phyloP scores from a whole-genome alignment of 768 basidiomycete species.

The Tricholoma terreum region DNA sequence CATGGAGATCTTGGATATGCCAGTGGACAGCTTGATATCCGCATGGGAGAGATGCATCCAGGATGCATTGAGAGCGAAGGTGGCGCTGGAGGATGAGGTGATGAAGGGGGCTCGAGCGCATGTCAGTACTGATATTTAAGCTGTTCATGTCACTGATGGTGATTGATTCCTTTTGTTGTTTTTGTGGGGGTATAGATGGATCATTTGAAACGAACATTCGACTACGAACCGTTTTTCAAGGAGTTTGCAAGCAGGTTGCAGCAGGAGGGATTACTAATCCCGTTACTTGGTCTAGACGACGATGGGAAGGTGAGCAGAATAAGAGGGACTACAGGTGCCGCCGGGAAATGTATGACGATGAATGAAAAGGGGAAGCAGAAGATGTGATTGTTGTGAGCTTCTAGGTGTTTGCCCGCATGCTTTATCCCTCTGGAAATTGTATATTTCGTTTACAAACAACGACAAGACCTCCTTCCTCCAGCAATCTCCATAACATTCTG shows the following conservation, averaged over 20 bases:
- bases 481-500: too few species aligned
- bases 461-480: too few species aligned
- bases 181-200: conserved; percentile 39
- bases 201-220: conserved; percentile 54
- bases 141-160: not conserved
- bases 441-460: too few species aligned
- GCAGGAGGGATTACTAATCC: conserved; percentile 43
- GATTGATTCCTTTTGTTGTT: not conserved
- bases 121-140: conserved; percentile 31
- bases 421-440: too few species aligned
- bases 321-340: conserved; percentile 1
- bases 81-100: conserved; percentile 49
- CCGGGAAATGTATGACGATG: not conserved
- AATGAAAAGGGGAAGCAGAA: conserved; percentile 8
- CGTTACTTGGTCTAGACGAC: conserved; percentile 37
- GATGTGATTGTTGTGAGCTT: not conserved
- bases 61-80: conserved; percentile 36
- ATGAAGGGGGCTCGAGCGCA: conserved; percentile 39
- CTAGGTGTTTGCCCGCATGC: too few species aligned
- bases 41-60: conserved; percentile 50
- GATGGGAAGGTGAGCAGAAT: conserved; percentile 27
- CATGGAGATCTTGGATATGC: conserved; percentile 42
- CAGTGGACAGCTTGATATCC: conserved; percentile 28
- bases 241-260: conserved; percentile 43
- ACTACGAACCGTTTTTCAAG: conserved; percentile 61